Percentiles rank a stretch among this genome's conserved stretches.
Conservation (phyloP, 2,329 filamentous ascomycete species). For the Arthrobotrys musiformis region DNA sequence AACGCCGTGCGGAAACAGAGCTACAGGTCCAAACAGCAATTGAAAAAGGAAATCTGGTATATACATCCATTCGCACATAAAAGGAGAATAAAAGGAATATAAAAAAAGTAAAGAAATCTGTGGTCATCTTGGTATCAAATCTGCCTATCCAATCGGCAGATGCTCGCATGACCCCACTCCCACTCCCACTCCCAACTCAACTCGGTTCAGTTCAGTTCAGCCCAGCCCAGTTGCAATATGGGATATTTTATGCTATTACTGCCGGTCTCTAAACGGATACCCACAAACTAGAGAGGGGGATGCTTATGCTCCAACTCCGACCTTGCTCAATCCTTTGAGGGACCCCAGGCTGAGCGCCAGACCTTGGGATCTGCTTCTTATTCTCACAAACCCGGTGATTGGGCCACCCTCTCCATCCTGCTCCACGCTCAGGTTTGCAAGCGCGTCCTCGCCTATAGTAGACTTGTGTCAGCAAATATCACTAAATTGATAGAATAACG, state of each 20-base stretch:
- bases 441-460: constrained; percentile 86
- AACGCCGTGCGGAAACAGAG: constrained; percentile 45
- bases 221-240: background rate
- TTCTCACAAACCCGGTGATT: constrained; percentile 96
- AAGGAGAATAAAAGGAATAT: background rate
- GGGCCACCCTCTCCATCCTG: constrained; percentile 95
- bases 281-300: background rate
- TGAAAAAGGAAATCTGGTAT: constrained; percentile 35
- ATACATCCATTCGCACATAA: constrained; percentile 51
- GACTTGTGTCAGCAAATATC: constrained; percentile 56
- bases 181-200: too few relatives aligned
- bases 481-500: background rate
- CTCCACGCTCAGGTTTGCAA: constrained; percentile 97
- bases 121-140: constrained; percentile 4
- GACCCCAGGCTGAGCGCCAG: constrained; percentile 92
- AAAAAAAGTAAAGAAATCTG: background rate
- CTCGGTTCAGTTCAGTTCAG: too few relatives aligned
- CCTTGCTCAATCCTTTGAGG: constrained; percentile 92
- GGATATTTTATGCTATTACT: background rate
- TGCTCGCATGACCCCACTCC: background rate
- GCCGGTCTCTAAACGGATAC: background rate
- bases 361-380: constrained; percentile 95
- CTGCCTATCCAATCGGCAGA: constrained; percentile 11
- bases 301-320: constrained; percentile 60
- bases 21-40: constrained; percentile 9